Percentiles rank a stretch among this genome's conserved stretches.
Evolutionary conservation across 2,329 filamentous ascomycete species (phyloP).

Genomic region (Aspergillus pseudotamarii): DNA sequence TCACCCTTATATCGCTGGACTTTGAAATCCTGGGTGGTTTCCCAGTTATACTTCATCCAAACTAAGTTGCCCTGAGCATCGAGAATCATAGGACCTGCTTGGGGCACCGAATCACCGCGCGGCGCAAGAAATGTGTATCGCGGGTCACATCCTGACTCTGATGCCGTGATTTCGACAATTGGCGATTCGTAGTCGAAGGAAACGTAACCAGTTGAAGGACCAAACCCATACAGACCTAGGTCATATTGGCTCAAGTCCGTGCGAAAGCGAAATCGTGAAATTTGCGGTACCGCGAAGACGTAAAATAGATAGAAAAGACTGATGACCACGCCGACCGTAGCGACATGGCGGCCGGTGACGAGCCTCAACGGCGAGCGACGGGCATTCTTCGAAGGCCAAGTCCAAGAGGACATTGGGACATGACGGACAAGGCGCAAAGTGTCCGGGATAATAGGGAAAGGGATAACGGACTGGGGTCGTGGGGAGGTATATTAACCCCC

Average conservation of each 20-base stretch:
- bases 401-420: slow-evolving; percentile 23
- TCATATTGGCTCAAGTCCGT: slow-evolving; percentile 30
- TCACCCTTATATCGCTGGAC: slow-evolving; percentile 28
- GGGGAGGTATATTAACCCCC: background rate
- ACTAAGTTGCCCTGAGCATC: slow-evolving; percentile 30
- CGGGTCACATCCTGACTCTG: slow-evolving; percentile 30
- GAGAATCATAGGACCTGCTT: slow-evolving; percentile 32
- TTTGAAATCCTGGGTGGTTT: slow-evolving; percentile 29
- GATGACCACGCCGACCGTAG: slow-evolving; percentile 8
- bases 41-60: slow-evolving; percentile 30
- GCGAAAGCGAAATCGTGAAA: slow-evolving; percentile 22
- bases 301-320: slow-evolving; percentile 24
- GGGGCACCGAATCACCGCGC: slow-evolving; percentile 32
- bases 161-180: slow-evolving; percentile 27
- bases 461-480: background rate
- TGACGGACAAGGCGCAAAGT: slow-evolving; percentile 5
- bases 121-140: slow-evolving; percentile 36
- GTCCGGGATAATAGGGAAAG: background rate
- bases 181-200: slow-evolving; percentile 35
- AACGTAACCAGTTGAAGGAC: slow-evolving; percentile 29
- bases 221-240: slow-evolving; percentile 34
- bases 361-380: slow-evolving; percentile 12
- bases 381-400: slow-evolving; percentile 10
- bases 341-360: slow-evolving; percentile 8
- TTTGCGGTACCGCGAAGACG: slow-evolving; percentile 21